These are phyloP conservation scores for Aspergillus sp. DNA, from an alignment of 2,329 filamentous ascomycete genomes.

Conservation along the genomic window DNA sequence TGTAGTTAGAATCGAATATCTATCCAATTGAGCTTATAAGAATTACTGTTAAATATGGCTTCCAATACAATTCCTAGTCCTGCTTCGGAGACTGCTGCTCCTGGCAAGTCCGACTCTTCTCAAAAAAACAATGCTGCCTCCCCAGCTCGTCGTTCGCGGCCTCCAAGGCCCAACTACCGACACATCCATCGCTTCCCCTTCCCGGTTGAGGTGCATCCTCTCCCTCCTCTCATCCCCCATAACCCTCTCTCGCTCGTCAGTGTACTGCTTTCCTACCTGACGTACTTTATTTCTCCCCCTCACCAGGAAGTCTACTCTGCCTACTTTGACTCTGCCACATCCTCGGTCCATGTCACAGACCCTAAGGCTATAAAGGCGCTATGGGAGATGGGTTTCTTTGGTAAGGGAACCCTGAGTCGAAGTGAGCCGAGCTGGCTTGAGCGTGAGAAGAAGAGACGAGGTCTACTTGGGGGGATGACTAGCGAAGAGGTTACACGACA, in stretches of 20 bases:
- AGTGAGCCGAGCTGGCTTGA: slow-evolving; percentile 94
- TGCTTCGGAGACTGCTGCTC: slow-evolving; percentile 12
- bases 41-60: slow-evolving; percentile 33
- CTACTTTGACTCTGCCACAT: slow-evolving; percentile 77
- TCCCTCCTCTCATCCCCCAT: slow-evolving; percentile 85
- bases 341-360: slow-evolving; percentile 82
- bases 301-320: slow-evolving; percentile 67
- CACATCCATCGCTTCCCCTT: slow-evolving; percentile 80
- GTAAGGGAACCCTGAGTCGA: slow-evolving; percentile 87
- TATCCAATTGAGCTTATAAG: slow-evolving; percentile 21
- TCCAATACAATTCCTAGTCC: slow-evolving; percentile 21
- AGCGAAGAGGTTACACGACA: slow-evolving; percentile 79
- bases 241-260: slow-evolving; percentile 88
- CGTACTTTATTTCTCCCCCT: slow-evolving; percentile 66
- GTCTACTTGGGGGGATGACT: slow-evolving; percentile 65
- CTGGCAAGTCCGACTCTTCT: slow-evolving; percentile 18
- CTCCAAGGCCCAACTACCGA: slow-evolving; percentile 59
- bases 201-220: slow-evolving; percentile 77
- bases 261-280: slow-evolving; percentile 74
- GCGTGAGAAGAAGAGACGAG: slow-evolving; percentile 72
- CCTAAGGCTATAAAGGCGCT: slow-evolving; percentile 72
- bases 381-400: slow-evolving; percentile 98
- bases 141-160: slow-evolving; percentile 31
- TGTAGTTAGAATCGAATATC: slow-evolving; percentile 24
- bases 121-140: slow-evolving; percentile 20